phyloP scores from a whole-genome alignment of 2,329 filamentous ascomycete species.

The Moelleriella libera region DNA sequence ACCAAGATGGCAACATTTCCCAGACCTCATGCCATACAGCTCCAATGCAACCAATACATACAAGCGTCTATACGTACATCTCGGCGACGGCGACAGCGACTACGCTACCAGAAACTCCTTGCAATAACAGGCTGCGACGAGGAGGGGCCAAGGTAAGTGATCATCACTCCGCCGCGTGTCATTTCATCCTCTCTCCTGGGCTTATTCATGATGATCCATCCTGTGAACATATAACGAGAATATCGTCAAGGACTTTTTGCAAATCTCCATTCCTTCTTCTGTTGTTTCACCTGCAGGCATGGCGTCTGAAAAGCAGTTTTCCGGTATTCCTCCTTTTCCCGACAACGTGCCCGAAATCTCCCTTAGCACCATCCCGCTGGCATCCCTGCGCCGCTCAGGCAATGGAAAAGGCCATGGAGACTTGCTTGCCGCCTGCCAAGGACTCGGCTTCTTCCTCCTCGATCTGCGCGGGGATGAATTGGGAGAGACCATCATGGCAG shows the following conservation, averaged over 20 bases:
- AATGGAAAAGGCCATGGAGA: not conserved
- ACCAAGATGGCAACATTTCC: too few species aligned
- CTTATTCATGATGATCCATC: not conserved
- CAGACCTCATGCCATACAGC: too few species aligned
- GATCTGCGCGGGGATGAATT: slow-evolving; percentile 1
- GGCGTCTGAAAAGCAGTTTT: slow-evolving; percentile 1
- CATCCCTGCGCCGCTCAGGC: not conserved
- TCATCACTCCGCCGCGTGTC: too few species aligned
- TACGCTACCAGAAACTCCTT: too few species aligned
- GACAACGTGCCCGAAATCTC: not conserved
- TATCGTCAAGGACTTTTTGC: not conserved
- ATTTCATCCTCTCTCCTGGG: too few species aligned
- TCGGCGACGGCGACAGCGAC: too few species aligned
- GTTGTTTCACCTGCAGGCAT: not conserved
- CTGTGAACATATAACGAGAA: not conserved
- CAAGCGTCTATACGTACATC: too few species aligned
- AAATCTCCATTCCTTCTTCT: not conserved
- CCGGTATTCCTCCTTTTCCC: not conserved
- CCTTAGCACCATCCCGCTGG: not conserved
- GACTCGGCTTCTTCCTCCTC: not conserved
- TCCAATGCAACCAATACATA: too few species aligned
- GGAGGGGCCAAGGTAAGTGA: too few species aligned
- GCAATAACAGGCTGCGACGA: too few species aligned
- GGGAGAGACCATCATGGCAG: not conserved
- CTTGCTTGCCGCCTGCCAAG: not conserved